phyloP scores from a whole-genome alignment of 169 alveolate genomes.

The Cryptosporidium tyzzeri region DNA sequence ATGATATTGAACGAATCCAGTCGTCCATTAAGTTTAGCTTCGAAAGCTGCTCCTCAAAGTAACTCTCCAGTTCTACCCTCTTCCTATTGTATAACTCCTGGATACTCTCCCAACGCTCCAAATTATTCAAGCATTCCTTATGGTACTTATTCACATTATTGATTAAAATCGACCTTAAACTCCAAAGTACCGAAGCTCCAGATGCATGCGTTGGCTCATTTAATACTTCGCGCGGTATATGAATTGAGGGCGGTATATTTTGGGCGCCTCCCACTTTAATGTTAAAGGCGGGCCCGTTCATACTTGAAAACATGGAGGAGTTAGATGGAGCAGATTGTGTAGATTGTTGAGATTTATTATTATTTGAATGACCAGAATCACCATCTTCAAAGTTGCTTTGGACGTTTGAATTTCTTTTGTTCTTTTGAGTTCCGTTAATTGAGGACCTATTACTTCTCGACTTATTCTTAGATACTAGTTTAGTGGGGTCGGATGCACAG shows the following conservation, averaged over 20 bases:
- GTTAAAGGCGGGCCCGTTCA: neutral
- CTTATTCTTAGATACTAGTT: slow-evolving; percentile 4
- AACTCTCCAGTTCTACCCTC: slow-evolving; percentile 34
- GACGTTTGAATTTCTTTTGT: neutral
- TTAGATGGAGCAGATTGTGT: neutral
- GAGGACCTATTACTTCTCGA: slow-evolving; percentile 14
- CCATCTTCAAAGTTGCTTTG: neutral
- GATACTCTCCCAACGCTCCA: slow-evolving; percentile 53
- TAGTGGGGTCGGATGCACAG: slow-evolving; percentile 1
- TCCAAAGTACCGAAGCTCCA: slow-evolving; percentile 74
- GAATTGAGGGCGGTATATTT: slow-evolving; percentile 44
- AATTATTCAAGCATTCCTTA: slow-evolving; percentile 38
- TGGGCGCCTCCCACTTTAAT: neutral
- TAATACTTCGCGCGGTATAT: slow-evolving; percentile 56
- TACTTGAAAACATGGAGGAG: neutral
- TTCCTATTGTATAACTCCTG: slow-evolving; percentile 30
- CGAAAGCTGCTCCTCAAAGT: slow-evolving; percentile 26
- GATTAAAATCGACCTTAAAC: slow-evolving; percentile 54
- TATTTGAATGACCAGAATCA: neutral
- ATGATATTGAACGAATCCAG: slow-evolving; percentile 71
- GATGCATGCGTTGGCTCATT: slow-evolving; percentile 64
- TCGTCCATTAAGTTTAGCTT: slow-evolving; percentile 48
- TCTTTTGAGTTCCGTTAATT: slow-evolving; percentile 6
- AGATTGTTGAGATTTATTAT: neutral
- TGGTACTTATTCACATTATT: slow-evolving; percentile 64